Base-by-base conservation (phyloP, 2,329 filamentous ascomycete species). In the Cladosporium sp. region DNA sequence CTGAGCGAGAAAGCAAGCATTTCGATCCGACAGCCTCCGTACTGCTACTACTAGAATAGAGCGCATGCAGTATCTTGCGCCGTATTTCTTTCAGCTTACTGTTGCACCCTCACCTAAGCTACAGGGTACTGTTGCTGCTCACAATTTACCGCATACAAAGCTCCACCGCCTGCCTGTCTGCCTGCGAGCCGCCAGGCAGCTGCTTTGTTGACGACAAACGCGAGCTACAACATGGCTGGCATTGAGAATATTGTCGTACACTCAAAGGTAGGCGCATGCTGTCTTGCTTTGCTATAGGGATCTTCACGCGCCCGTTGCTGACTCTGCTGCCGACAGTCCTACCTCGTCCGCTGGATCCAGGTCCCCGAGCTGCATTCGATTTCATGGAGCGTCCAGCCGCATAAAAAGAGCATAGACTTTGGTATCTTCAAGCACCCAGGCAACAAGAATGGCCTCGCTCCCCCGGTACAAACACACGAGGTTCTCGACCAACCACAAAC, bases 351-450 rank as follows among this genome's bases (percentile, higher is more conserved):
- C 75, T 99, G 95, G 94, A 91, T 97, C 72, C 90, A 92, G 76
- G 94, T 97, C 72, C 89, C 93, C 65, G 89, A 92, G 69, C 91
- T 91, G 63, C 90, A 97, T 78, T 97, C 93, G 60, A 93, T 99
- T 73, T 97, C 93, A 18, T 99, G 95, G 95, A 97, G 92, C 75
- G 88, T 99, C 46, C 93, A 98, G 76, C 95, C 95, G 52, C 93
- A 98, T 79, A 98, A 96, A 82, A 98, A 97, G 81, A 97, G 94
- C 66, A 90, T 99, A 79, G 97, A 98, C 81, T 97, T 99, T 78
- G 95, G 93, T 75, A 91, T 99, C 74, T 96, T 99, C 80, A 98
- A 97, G 78, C 95, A 98, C 78, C 94, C 95, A 2, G 93, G 93
- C 70, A 89, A 86, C 66, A 87, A 87, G 67, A 83, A 83, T 70